Conservation (phyloP, 768 basidiomycete species). For the Hemileccinum impolitum region DNA sequence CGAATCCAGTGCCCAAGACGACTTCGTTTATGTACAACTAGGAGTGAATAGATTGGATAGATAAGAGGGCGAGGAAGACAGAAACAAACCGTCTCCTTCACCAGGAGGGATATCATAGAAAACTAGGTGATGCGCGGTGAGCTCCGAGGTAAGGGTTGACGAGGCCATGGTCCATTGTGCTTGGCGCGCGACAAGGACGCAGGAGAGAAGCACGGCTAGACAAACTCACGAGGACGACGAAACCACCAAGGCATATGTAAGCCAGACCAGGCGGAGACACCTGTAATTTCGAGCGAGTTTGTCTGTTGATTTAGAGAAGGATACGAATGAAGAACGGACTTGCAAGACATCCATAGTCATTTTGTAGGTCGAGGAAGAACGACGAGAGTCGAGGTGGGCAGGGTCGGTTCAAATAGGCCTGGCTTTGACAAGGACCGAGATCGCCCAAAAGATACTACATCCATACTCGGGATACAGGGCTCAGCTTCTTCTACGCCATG, state of each 20-base stretch:
- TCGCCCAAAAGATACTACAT: too few species aligned
- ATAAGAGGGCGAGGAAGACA: neutral
- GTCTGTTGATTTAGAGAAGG: neutral
- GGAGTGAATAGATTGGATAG: neutral
- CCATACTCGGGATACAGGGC: too few species aligned
- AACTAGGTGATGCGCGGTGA: conserved; percentile 46
- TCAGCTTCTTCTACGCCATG: neutral
- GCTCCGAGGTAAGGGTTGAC: neutral
- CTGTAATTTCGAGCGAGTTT: conserved; percentile 37
- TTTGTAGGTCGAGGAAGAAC: neutral
- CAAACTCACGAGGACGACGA: conserved; percentile 42
- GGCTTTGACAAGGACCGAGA: too few species aligned
- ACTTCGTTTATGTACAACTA: conserved; percentile 92
- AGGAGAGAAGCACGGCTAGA: neutral
- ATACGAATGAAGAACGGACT: conserved; percentile 18
- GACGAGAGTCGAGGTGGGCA: too few species aligned
- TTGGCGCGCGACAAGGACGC: too few species aligned
- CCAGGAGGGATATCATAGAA: conserved; percentile 76
- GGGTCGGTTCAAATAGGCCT: too few species aligned
- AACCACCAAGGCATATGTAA: conserved; percentile 62
- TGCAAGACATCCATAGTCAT: conserved; percentile 24
- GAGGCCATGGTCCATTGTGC: too few species aligned
- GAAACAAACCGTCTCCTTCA: conserved; percentile 68
- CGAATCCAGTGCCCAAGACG: conserved; percentile 77
- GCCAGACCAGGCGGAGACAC: conserved; percentile 50